Percentiles rank a stretch among this genome's conserved stretches.
Conservation (phyloP, 768 basidiomycete species). For the Lentinula aciculospora region DNA sequence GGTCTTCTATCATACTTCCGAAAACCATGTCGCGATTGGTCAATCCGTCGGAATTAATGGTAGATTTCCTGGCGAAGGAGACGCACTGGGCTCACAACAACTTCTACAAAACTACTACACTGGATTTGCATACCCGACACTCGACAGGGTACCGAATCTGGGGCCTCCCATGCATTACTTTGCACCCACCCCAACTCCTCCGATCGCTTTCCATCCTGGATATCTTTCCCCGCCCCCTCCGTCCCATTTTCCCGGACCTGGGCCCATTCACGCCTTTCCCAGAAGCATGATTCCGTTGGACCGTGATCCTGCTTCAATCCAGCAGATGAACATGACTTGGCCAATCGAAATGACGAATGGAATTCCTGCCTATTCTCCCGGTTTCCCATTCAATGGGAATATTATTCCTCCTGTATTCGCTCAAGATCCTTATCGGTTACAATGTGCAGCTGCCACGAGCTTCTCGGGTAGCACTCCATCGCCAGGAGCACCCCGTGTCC, state of each 20-base stretch:
- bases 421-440: not conserved
- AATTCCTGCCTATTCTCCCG: not conserved
- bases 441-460: not conserved
- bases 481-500: not conserved
- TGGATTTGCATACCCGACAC: not conserved
- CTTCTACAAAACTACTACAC: not conserved
- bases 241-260: not conserved
- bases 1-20: not conserved
- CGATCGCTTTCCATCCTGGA: not conserved
- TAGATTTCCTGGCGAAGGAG: not conserved
- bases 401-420: not conserved
- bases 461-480: not conserved
- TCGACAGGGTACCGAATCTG: not conserved
- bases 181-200: not conserved
- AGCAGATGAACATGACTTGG: not conserved
- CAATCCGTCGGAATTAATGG: not conserved
- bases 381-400: not conserved
- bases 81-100: not conserved
- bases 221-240: not conserved
- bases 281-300: not conserved
- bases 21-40: not conserved
- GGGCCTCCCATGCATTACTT: not conserved
- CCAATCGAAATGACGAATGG: not conserved
- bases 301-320: not conserved
- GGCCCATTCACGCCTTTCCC: not conserved